phyloP scores from a whole-genome alignment of 2,329 filamentous ascomycete species.

The Aureobasidium sp. region DNA sequence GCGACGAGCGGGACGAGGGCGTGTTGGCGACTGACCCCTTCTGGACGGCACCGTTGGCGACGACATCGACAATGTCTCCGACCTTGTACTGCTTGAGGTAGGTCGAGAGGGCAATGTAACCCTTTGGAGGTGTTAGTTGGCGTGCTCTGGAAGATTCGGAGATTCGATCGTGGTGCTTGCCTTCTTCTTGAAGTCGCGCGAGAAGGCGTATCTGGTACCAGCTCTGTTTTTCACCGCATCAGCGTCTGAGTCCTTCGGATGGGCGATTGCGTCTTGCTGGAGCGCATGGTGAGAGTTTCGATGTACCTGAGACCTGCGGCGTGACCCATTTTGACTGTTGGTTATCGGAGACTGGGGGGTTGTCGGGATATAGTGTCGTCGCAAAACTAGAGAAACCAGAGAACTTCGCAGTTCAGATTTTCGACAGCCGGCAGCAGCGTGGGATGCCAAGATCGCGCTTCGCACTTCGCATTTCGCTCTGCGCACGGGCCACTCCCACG shows the following conservation, averaged over 20 bases:
- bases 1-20: not conserved
- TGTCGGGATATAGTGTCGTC: slow-evolving; percentile 11
- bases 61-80: slow-evolving; percentile 98
- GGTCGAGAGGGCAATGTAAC: slow-evolving; percentile 85
- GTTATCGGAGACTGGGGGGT: slow-evolving; percentile 8
- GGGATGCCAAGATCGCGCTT: not conserved
- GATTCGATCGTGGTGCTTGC: slow-evolving; percentile 10
- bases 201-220: slow-evolving; percentile 59
- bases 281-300: not conserved
- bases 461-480: not conserved
- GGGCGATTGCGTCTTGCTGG: not conserved
- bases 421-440: not conserved
- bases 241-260: not conserved
- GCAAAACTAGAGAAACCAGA: not conserved
- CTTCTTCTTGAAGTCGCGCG: slow-evolving; percentile 77
- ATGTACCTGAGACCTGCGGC: slow-evolving; percentile 36
- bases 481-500: not conserved
- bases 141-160: not conserved
- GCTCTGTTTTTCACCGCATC: slow-evolving; percentile 19
- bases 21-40: slow-evolving; percentile 66
- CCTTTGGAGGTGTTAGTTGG: slow-evolving; percentile 41
- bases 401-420: not conserved
- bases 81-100: slow-evolving; percentile 96
- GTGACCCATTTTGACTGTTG: slow-evolving; percentile 45
- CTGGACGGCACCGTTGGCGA: slow-evolving; percentile 96